These are phyloP conservation scores for Neofusicoccum kwambonambiense DNA, from an alignment of 2,329 filamentous ascomycete species.

Conservation along the genomic window DNA sequence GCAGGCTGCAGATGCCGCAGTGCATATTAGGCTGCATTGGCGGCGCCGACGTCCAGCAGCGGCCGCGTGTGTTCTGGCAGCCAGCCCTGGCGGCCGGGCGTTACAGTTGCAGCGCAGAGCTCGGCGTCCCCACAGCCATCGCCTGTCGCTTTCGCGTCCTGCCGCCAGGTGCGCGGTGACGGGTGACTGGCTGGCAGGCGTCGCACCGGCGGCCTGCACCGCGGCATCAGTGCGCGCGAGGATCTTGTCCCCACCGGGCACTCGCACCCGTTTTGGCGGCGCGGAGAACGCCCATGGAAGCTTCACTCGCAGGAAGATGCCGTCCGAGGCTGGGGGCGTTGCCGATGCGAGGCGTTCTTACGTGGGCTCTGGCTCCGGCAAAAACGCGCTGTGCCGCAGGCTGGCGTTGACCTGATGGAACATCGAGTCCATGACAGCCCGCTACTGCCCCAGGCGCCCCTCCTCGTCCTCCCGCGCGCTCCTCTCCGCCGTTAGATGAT, in stretches of 20 bases:
- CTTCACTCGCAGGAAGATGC: slow-evolving; percentile 16
- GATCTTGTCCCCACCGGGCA: slow-evolving; percentile 13
- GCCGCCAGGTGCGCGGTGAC: too few species aligned
- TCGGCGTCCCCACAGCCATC: background rate
- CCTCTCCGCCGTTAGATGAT: background rate
- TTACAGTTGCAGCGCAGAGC: background rate
- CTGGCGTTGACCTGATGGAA: background rate
- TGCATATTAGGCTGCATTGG: background rate
- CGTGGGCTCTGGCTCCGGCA: slow-evolving; percentile 10
- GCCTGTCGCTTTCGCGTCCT: too few species aligned
- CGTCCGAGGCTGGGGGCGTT: slow-evolving; percentile 3
- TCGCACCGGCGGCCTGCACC: background rate
- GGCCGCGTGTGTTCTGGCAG: background rate
- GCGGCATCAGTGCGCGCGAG: slow-evolving; percentile 7
- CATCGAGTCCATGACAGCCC: background rate
- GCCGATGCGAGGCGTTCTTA: slow-evolving; percentile 15
- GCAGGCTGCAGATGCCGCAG: too few species aligned
- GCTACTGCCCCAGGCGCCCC: slow-evolving; percentile 4
- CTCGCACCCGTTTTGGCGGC: slow-evolving; percentile 6
- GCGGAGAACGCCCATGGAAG: slow-evolving; percentile 14
- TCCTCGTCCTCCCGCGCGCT: background rate
- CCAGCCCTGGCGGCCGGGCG: background rate
- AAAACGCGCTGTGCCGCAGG: slow-evolving; percentile 15
- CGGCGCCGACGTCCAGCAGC: background rate
- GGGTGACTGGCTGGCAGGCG: background rate